phyloP scores from a whole-genome alignment of 345 rosid species.

The Laguncularia racemosa region DNA sequence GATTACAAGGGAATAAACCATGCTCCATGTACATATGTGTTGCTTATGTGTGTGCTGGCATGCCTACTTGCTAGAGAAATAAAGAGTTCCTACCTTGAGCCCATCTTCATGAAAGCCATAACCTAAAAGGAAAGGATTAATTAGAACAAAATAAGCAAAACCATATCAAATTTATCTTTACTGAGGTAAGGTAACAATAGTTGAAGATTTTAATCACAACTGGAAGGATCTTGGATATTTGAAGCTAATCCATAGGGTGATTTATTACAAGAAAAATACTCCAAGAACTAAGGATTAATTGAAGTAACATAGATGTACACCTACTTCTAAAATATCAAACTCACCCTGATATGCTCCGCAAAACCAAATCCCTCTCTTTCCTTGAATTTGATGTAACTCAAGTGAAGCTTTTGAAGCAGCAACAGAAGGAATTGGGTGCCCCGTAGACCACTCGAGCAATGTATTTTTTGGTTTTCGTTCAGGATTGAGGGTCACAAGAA shows the following conservation, averaged over 20 bases:
- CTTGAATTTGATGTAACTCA: conserved; percentile 70
- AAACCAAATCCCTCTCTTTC: conserved; percentile 81
- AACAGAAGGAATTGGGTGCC: conserved; percentile 90
- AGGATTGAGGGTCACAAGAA: conserved; percentile 82
- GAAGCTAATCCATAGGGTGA: no score
- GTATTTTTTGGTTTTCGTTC: conserved; percentile 47
- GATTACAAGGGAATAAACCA: background rate
- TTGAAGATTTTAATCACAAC: no score
- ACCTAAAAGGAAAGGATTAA: conserved; percentile 40
- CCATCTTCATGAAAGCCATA: conserved; percentile 98
- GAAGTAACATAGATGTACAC: no score
- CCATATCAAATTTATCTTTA: no score
- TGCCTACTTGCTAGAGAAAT: background rate
- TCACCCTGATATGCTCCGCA: conserved; percentile 90
- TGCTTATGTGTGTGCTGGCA: no score
- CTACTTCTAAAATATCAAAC: background rate
- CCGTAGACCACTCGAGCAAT: conserved; percentile 74
- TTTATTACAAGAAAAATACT: no score
- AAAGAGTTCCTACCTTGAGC: conserved; percentile 43
- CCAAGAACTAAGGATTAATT: no score
- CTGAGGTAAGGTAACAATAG: no score
- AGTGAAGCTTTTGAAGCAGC: conserved; percentile 76
- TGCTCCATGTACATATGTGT: background rate
- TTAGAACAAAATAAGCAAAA: no score
- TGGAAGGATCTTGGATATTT: no score